phyloP scores from a whole-genome alignment of 306 rosid genomes.

The Dalbergia oliveri region DNA sequence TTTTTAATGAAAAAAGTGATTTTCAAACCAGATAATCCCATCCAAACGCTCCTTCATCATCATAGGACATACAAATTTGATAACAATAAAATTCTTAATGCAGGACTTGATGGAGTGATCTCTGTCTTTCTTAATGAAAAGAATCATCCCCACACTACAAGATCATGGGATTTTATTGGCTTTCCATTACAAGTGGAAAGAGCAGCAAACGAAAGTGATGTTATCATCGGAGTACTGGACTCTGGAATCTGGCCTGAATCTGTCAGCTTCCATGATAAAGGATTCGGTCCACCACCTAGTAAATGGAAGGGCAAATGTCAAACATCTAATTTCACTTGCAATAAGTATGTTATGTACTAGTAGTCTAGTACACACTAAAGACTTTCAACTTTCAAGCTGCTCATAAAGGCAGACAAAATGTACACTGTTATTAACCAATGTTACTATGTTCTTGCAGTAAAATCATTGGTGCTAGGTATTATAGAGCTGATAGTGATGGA shows the following conservation, averaged over 20 bases:
- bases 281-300: conserved; percentile 60
- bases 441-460: conserved; percentile 49
- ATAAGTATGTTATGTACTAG: conserved; percentile 49
- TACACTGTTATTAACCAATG: not conserved
- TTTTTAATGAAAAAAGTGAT: no score
- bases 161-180: conserved; percentile 72
- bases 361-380: not conserved
- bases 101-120: conserved; percentile 59
- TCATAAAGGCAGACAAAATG: not conserved
- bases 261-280: conserved; percentile 55
- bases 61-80: not conserved
- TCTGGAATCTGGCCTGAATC: conserved; percentile 65
- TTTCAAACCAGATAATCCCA: no score
- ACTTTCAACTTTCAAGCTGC: conserved; percentile 1
- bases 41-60: no score
- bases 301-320: conserved; percentile 69
- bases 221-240: conserved; percentile 61
- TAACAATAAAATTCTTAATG: not conserved
- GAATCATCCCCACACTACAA: conserved; percentile 56
- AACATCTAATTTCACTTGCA: conserved; percentile 56
- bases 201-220: conserved; percentile 44
- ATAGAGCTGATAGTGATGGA: conserved; percentile 28
- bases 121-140: conserved; percentile 58
- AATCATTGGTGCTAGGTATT: conserved; percentile 60
- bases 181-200: conserved; percentile 41